phyloP scores from a whole-genome alignment of 805 yeast genomes.

The Wilhelminamyces savonicus region DNA sequence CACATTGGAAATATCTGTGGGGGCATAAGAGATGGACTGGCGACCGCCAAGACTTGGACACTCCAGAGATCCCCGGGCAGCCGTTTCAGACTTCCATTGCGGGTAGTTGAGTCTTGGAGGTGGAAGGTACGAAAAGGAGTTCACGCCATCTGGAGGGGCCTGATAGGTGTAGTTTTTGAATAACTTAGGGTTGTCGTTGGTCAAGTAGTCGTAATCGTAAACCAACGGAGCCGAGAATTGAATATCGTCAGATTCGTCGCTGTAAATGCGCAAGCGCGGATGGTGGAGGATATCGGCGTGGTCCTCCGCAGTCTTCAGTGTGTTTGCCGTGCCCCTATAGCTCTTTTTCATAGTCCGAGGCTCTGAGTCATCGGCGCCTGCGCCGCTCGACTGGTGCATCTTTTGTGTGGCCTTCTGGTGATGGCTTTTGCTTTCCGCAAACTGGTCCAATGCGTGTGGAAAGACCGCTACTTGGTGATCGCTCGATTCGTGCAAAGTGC shows the following conservation, averaged over 20 bases:
- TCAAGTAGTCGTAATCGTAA: conserved; percentile 35
- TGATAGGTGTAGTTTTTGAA: conserved; percentile 30
- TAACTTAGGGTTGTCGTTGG: conserved; percentile 28
- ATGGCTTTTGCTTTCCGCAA: conserved; percentile 17
- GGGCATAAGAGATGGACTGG: no score
- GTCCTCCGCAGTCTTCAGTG: no score
- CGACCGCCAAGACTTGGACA: no score
- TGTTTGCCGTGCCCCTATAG: no score
- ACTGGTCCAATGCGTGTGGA: conserved; percentile 46
- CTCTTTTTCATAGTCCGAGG: no score
- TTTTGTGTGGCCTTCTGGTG: no score
- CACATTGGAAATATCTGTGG: no score
- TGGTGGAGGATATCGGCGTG: no score
- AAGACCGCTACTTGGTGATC: conserved; percentile 73
- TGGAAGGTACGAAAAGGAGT: no score
- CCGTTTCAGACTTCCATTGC: conserved; percentile 11
- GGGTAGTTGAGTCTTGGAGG: conserved; percentile 15
- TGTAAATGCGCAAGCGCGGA: conserved; percentile 6
- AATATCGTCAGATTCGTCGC: conserved; percentile 2
- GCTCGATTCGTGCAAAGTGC: conserved; percentile 44
- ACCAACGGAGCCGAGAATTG: conserved; percentile 32
- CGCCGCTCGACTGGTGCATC: no score
- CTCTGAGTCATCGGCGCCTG: no score
- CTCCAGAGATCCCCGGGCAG: neutral
- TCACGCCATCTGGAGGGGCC: conserved; percentile 27